Conservation (phyloP, 2,329 filamentous ascomycete species). For the Fusarium gaditjirri region DNA sequence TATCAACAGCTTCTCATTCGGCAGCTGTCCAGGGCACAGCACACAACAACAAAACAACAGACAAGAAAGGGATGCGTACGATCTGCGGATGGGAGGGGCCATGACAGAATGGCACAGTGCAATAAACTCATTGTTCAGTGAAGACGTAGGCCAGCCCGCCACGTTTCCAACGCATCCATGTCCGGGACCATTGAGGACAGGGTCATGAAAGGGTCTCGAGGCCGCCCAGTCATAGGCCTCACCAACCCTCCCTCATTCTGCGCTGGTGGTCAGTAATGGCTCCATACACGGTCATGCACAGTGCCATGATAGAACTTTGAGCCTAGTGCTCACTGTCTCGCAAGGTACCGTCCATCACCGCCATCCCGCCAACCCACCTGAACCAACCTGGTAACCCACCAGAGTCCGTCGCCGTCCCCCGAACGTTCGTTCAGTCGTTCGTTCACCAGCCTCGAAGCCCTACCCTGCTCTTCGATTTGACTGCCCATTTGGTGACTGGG, state of each 20-base stretch:
- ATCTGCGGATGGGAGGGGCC: constrained; percentile 35
- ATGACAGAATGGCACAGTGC: constrained; percentile 40
- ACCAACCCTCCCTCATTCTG: constrained; percentile 39
- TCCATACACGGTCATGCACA: constrained; percentile 35
- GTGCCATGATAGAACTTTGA: constrained; percentile 10
- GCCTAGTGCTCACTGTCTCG: constrained; percentile 42
- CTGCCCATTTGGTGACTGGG: constrained; percentile 18
- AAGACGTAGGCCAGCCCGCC: constrained; percentile 37
- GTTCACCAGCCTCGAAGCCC: neutral
- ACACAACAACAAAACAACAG: constrained; percentile 14
- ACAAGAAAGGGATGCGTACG: constrained; percentile 6
- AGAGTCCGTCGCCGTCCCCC: constrained; percentile 6
- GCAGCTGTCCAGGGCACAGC: constrained; percentile 21
- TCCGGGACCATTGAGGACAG: constrained; percentile 27
- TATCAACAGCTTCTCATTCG: constrained; percentile 30
- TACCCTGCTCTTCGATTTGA: constrained; percentile 30
- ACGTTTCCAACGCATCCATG: constrained; percentile 43
- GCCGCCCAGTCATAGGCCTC: constrained; percentile 39
- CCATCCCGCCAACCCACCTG: constrained; percentile 28
- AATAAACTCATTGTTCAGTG: neutral
- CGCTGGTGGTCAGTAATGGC: constrained; percentile 31
- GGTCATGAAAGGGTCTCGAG: constrained; percentile 26
- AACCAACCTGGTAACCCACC: neutral
- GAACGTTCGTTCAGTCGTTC: neutral
- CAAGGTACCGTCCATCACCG: constrained; percentile 25